Evolutionary conservation across 177 flowering plant species (phyloP).

Genomic region (Vitis hybrid): DNA sequence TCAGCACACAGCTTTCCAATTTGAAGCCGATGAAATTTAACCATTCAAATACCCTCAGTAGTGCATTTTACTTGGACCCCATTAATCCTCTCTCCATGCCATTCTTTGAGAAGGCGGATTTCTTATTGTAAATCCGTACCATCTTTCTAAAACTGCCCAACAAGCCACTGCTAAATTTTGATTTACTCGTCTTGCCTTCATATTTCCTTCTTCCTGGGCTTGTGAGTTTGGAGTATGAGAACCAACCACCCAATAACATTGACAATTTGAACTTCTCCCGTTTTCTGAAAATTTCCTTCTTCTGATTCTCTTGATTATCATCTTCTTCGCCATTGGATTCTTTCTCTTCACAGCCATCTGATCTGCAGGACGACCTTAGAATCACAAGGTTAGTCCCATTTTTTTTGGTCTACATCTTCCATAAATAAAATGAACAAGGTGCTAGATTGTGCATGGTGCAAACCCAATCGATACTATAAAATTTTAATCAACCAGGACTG

Average conservation of each 20-base stretch:
- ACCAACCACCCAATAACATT: constrained; percentile 29
- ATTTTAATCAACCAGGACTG: no score
- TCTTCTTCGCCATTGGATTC: constrained; percentile 5
- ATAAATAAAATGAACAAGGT: background rate
- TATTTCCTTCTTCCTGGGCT: constrained; percentile 1
- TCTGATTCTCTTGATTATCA: constrained; percentile 13
- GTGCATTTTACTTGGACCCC: background rate
- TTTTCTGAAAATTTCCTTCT: constrained; percentile 9
- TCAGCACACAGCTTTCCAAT: no score
- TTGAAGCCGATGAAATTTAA: no score
- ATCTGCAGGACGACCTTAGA: constrained; percentile 13
- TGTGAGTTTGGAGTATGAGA: constrained; percentile 24
- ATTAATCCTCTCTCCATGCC: constrained; percentile 13
- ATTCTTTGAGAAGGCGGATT: constrained; percentile 11
- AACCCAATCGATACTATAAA: no score
- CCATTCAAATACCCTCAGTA: no score
- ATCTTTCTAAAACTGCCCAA: constrained; percentile 22
- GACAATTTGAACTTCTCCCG: constrained; percentile 12
- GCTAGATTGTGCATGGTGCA: no score
- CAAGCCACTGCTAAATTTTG: constrained; percentile 13
- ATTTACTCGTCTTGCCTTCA: constrained; percentile 8
- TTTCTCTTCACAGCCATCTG: constrained; percentile 7
- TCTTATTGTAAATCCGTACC: constrained; percentile 16
- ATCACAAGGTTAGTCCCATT: background rate
- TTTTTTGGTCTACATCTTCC: background rate